A percentile compares a stretch with the other conserved stretches of the same genome.
Conservation (phyloP, 169 alveolate species). For the Plasmodium sp. region DNA sequence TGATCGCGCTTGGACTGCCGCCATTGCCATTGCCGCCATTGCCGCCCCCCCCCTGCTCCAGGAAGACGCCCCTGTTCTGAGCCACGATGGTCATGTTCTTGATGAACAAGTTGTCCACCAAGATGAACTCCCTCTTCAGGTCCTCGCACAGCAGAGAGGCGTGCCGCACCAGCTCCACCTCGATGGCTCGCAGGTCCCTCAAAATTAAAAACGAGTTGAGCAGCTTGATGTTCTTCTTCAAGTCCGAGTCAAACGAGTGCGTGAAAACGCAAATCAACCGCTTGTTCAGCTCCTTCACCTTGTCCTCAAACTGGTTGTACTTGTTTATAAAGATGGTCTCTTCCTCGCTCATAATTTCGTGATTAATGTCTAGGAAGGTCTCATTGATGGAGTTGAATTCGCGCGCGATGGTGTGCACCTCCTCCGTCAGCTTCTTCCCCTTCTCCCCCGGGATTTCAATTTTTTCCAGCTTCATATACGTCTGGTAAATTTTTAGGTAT, state of each 20-base stretch:
- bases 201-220: conserved; percentile 49
- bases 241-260: conserved; percentile 48
- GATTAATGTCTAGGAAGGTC: conserved; percentile 70
- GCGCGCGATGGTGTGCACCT: conserved; percentile 18
- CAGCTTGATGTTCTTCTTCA: conserved; percentile 41
- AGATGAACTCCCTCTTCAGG: conserved; percentile 33
- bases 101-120: conserved; percentile 65
- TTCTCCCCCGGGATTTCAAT: conserved; percentile 73
- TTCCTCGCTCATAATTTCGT: conserved; percentile 78
- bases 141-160: conserved; percentile 40
- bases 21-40: neutral
- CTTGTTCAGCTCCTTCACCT: conserved; percentile 40
- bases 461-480: conserved; percentile 70
- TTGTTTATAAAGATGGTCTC: conserved; percentile 75
- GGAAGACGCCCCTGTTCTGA: conserved; percentile 21
- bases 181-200: conserved; percentile 32
- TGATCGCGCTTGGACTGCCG: neutral
- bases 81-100: conserved; percentile 40
- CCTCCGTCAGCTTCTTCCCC: conserved; percentile 64
- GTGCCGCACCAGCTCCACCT: conserved; percentile 52
- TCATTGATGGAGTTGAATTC: conserved; percentile 41
- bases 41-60: neutral
- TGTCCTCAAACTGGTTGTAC: conserved; percentile 47
- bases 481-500: conserved; percentile 45
- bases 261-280: conserved; percentile 27